A percentile compares a stretch with the other conserved stretches of the same genome.
Evolutionary conservation across 805 yeast genomes (phyloP).

Genomic region (Kazachstania africana): DNA sequence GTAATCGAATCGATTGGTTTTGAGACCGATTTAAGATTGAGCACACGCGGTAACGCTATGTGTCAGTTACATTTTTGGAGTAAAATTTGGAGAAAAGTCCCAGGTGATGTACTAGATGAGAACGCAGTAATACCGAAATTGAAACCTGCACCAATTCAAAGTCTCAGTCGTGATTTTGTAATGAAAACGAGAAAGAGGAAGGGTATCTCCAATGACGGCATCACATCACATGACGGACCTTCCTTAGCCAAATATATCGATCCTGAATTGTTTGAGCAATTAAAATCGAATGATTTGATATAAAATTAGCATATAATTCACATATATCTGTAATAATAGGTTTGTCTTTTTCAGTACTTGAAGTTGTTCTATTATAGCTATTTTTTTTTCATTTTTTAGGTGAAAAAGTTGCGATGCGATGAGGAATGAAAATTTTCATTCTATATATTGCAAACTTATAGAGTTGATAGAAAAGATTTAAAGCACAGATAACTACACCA

Average conservation of each 20-base stretch:
- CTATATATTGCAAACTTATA: not conserved
- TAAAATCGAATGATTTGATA: constrained; percentile 39
- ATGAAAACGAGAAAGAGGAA: constrained; percentile 82
- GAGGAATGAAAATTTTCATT: constrained; percentile 9
- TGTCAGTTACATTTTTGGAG: constrained; percentile 51
- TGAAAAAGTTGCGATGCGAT: constrained; percentile 6
- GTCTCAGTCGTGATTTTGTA: constrained; percentile 79
- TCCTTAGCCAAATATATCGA: constrained; percentile 55
- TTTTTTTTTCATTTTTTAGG: constrained; percentile 1
- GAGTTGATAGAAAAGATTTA: not conserved
- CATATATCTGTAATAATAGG: not conserved
- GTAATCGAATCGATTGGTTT: constrained; percentile 85
- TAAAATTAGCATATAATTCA: not conserved
- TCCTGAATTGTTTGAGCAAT: constrained; percentile 38
- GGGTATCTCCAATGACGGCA: constrained; percentile 59
- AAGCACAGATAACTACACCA: too few relatives aligned
- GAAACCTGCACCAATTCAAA: constrained; percentile 58
- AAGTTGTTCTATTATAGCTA: not conserved
- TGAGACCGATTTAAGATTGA: constrained; percentile 71
- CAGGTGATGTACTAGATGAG: constrained; percentile 83
- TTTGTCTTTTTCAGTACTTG: not conserved
- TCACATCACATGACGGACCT: constrained; percentile 23
- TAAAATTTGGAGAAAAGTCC: constrained; percentile 57
- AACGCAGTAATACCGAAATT: constrained; percentile 52
- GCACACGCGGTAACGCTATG: constrained; percentile 70